Evolutionary conservation across 768 basidiomycete species (phyloP), one percentile per base, ranked within the genome.

Genomic region (Guyanaporus albipodus): DNA sequence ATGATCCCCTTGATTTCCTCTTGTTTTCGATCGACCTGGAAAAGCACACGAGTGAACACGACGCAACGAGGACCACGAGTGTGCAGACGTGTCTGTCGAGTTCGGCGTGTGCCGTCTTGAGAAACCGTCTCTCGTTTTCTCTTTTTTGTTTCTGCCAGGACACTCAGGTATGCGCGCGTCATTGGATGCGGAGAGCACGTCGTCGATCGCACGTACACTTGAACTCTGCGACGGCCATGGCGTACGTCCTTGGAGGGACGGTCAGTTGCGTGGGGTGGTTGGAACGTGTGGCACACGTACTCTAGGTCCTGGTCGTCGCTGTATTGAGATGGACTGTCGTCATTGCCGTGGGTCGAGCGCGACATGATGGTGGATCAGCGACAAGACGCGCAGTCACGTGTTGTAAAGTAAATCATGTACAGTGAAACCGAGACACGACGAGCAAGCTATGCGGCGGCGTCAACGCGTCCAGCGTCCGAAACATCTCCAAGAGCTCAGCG

Each of bases 131-230:
- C 28, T 66, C 56, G 22, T 57, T 66, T 39, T 57, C 57, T 29
- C 21, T 51, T 22, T 53, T 57, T n/a, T 67, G 61, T 50, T 58
- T 66, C 38, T 66, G 57, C 66, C 66, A 68, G 8, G 66, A 54
- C 32, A 62, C 64, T 67, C 6, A 28, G 9, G 27, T 12, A 4
- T 8, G 27, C 14, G 11, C 14, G n/a, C 15, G n/a, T 17, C 14
- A 3, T 3, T 32, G n/a, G 21, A 46, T 46, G 32, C 31, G 24
- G 18, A n/a, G 29, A 32, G 8, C 14, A 0, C 0, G n/a, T 12
- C 5, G 15, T n/a, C n/a, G 12, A 6, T 6, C 9, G 23, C 2
- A 52, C 57, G 44, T 6, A 67, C 64, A 53, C 44, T 66, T 66
- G 52, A 66, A 66, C 28, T 66, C 64, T 15, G 61, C 57, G 9